A percentile compares a stretch with the other conserved stretches of the same genome.
These are phyloP conservation scores for Talaromyces sp. DNA, from an alignment of 2,329 filamentous ascomycete genomes.

Conservation along the genomic window DNA sequence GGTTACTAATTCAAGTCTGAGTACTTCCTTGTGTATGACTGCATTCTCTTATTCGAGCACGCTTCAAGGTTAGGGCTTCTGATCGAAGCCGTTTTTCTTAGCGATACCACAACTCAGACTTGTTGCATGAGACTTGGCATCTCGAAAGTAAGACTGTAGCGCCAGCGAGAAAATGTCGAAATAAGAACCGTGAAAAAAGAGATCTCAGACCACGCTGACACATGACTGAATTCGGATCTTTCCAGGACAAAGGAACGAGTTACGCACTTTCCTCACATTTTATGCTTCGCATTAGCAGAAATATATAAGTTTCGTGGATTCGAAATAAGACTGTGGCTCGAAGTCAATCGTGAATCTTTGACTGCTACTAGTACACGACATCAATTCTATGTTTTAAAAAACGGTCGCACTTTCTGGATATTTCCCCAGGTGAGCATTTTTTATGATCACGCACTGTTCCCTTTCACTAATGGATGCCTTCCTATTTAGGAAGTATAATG, in stretches of 20 bases:
- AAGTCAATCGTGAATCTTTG: not conserved
- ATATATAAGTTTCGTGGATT: not conserved
- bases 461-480: not conserved
- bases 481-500: not conserved
- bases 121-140: not conserved
- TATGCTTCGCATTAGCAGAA: no score
- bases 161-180: not conserved
- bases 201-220: not conserved
- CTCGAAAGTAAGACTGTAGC: not conserved
- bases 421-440: no score
- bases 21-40: no score
- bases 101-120: not conserved
- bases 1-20: not conserved
- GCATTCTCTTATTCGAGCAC: not conserved
- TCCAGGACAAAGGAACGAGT: not conserved
- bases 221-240: not conserved
- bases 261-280: not conserved
- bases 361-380: not conserved
- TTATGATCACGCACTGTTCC: not conserved
- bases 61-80: not conserved
- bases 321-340: not conserved
- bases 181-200: not conserved
- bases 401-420: not conserved
- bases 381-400: not conserved
- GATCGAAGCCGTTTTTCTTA: not conserved